phyloP scores from a whole-genome alignment of 495 filamentous ascomycete genomes.

The Neurospora sp. region DNA sequence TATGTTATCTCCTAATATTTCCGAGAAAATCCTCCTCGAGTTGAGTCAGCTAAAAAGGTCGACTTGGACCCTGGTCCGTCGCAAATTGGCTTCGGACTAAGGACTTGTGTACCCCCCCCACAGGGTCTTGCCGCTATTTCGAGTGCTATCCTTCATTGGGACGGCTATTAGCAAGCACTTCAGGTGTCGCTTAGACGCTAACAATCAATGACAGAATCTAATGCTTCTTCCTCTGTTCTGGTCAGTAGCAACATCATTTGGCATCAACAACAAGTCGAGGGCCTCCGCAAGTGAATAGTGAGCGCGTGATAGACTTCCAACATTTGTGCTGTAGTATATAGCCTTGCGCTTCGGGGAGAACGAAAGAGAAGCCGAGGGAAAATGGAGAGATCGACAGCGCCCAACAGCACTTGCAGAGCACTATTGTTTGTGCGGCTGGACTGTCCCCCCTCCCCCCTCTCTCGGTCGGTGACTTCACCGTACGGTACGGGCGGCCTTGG shows the following conservation, averaged over 20 bases:
- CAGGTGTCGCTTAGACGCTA: background rate
- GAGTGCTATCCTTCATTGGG: background rate
- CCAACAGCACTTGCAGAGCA: background rate
- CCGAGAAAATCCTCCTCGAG: background rate
- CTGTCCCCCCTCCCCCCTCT: background rate
- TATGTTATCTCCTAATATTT: background rate
- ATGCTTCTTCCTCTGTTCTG: too few relatives aligned
- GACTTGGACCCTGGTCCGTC: too few relatives aligned
- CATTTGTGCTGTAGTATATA: background rate
- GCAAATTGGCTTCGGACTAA: too few relatives aligned
- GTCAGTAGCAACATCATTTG: too few relatives aligned
- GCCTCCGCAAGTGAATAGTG: background rate
- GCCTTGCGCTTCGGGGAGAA: background rate
- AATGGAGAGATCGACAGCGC: background rate
- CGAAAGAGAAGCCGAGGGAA: background rate
- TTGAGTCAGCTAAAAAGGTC: too few relatives aligned
- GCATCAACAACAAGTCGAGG: background rate
- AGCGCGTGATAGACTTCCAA: background rate
- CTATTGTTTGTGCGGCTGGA: background rate
- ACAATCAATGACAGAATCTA: too few relatives aligned
- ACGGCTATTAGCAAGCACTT: background rate
- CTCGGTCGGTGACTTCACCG: background rate
- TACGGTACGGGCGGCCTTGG: background rate
- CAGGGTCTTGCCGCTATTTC: background rate
- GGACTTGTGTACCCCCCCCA: background rate